Evolutionary conservation across 129 eudicot species (phyloP).

Genomic region (Oenanthe sinensis): DNA sequence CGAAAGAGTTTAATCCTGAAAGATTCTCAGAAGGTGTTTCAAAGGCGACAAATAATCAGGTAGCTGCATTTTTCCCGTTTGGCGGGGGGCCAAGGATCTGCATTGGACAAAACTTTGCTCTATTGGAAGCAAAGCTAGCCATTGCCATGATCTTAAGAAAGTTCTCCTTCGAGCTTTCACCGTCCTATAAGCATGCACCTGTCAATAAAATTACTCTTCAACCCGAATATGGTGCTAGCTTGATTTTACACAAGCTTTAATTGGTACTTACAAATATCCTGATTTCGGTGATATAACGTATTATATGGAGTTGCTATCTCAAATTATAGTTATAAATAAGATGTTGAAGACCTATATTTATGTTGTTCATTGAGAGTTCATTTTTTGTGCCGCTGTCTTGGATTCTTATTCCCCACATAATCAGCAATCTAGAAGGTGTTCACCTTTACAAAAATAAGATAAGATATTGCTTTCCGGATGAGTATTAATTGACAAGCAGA

Average conservation of each 20-base stretch:
- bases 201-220: not conserved
- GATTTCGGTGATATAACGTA: not conserved
- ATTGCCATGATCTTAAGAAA: not conserved
- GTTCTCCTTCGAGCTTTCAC: constrained; percentile 1
- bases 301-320: no score
- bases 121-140: constrained; percentile 6
- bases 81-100: constrained; percentile 4
- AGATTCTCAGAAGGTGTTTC: constrained; percentile 11
- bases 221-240: not conserved
- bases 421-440: no score
- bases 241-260: not conserved
- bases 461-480: no score
- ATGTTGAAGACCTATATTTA: no score
- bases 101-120: constrained; percentile 1
- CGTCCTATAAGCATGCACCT: constrained; percentile 8
- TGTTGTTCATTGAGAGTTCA: no score
- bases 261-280: no score
- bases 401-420: no score
- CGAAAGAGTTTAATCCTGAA: constrained; percentile 23
- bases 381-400: no score
- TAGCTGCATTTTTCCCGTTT: not conserved
- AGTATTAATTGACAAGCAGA: no score
- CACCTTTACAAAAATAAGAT: no score
- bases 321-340: no score
- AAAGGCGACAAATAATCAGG: not conserved